Conservation (phyloP, 1,139 yeast species). For the Pichiaceae sp. region DNA sequence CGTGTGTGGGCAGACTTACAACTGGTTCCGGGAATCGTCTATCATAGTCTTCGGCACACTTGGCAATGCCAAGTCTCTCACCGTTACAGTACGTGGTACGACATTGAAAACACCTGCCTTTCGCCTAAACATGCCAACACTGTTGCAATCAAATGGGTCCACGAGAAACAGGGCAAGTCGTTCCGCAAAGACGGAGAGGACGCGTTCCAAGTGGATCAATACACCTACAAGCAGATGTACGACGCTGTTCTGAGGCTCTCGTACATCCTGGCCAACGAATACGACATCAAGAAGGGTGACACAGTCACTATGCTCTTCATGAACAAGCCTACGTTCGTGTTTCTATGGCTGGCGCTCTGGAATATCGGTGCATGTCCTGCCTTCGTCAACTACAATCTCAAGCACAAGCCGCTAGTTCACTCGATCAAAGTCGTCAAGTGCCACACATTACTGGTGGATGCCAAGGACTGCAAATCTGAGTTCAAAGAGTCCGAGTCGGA, state of each 20-base stretch:
- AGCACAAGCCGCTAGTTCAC: conserved; percentile 69
- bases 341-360: conserved; percentile 85
- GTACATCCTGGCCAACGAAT: conserved; percentile 51
- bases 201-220: conserved; percentile 51
- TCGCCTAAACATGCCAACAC: conserved; percentile 4
- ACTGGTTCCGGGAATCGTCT: conserved; percentile 35
- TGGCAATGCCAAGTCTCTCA: conserved; percentile 27
- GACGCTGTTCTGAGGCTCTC: conserved; percentile 60
- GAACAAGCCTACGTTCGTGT: conserved; percentile 74
- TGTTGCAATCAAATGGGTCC: conserved; percentile 16
- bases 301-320: conserved; percentile 73
- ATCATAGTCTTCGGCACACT: conserved; percentile 35
- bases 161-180: conserved; percentile 9
- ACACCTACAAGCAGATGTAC: conserved; percentile 63
- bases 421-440: conserved; percentile 68
- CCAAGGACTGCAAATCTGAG: conserved; percentile 45
- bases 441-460: conserved; percentile 64
- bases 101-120: conserved; percentile 13
- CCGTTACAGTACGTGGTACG: conserved; percentile 18
- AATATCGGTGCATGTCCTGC: conserved; percentile 88
- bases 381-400: conserved; percentile 72
- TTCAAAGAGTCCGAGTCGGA: conserved; percentile 45
- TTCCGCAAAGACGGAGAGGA: conserved; percentile 32
- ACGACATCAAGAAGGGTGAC: conserved; percentile 58
- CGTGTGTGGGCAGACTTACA: conserved; percentile 47